Conservation (phyloP, 495 filamentous ascomycete genomes). For the Durotheca rogersii region DNA sequence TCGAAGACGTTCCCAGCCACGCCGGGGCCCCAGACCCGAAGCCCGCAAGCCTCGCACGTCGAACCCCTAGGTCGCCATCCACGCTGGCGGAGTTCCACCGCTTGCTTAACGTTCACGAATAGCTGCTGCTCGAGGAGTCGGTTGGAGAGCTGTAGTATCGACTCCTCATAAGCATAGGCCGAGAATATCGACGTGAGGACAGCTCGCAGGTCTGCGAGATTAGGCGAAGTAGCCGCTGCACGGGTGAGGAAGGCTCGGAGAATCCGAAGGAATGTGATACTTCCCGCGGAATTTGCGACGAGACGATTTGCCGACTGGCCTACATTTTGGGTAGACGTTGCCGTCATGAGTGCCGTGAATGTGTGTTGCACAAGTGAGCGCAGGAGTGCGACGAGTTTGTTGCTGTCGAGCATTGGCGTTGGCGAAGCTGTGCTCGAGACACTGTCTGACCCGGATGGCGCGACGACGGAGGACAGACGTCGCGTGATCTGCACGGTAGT, state of each 20-base stretch:
- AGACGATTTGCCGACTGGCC: constrained; percentile 35
- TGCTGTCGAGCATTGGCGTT: constrained; percentile 39
- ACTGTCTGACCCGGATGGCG: constrained; percentile 27
- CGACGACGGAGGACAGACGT: constrained; percentile 41
- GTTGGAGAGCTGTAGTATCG: constrained; percentile 80
- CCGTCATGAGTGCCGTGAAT: constrained; percentile 82
- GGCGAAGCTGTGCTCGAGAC: constrained; percentile 20
- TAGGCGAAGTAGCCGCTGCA: constrained; percentile 77
- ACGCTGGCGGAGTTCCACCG: constrained; percentile 70
- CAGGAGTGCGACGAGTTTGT: constrained; percentile 62
- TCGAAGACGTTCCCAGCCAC: constrained; percentile 76
- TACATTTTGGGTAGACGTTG: constrained; percentile 53
- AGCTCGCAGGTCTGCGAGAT: constrained; percentile 78
- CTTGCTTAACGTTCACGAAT: constrained; percentile 78
- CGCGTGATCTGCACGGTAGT: constrained; percentile 78
- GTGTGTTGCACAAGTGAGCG: constrained; percentile 82
- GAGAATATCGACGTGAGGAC: constrained; percentile 89
- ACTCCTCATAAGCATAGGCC: constrained; percentile 91
- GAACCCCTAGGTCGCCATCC: constrained; percentile 88
- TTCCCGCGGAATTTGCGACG: constrained; percentile 46
- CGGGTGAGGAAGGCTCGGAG: constrained; percentile 86
- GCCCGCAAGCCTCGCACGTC: constrained; percentile 82
- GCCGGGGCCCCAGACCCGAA: constrained; percentile 85
- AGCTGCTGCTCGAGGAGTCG: constrained; percentile 84
- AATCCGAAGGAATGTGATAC: constrained; percentile 83